Evolutionary conservation across 148 eudicot genomes (phyloP), one percentile per base, ranked within the genome.

Genomic region (Euryodendron excelsum): DNA sequence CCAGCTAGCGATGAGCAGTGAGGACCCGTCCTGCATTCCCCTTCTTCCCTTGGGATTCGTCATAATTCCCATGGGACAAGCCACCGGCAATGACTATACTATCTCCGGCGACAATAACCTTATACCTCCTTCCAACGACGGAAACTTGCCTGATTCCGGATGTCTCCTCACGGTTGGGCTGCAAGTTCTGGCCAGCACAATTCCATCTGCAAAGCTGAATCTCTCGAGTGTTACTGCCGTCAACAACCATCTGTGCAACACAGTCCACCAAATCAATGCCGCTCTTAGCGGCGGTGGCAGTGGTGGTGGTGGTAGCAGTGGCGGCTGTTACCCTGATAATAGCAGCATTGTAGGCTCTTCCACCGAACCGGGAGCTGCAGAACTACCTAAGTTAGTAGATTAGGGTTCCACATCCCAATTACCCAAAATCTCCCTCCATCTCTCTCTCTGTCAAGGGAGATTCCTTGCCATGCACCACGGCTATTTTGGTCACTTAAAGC

Each of bases 41-140:
- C 90, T 96, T 39, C 97, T 96, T 25, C 99, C 99, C 0, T 62
- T 89, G 18, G 99, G 99, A 1, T 96, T 96, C 81, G 86, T 92
- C 86, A 88, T 96, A 1, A 72, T 79, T 62, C 99, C 96, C 60
- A 41, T 80, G 6, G 82, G 67, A 15, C 86, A 67, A 5, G 66
- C 63, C 13, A 44, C 82, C 56, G 47, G 55, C 41, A 20, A 21
- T 61, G 48, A 66, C 81, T 28, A 10, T 50, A 3, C 52, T 77
- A 34, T 30, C 53, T 1, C 47, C 72, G 34, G 41, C 78, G 44
- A 21, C n/a, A n/a, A n/a, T 70, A 66, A 55, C 55, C 28, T 6
- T 17, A 12, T 60, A 2, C 66, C 61, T 37, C 5, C 71, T 47
- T 21, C 82, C 12, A 84, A 37, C 17, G 64, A 69, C 28, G 73